Evolutionary conservation across 2,329 filamentous ascomycete genomes (phyloP).

Genomic region (Colletotrichum lindemuthianum): DNA sequence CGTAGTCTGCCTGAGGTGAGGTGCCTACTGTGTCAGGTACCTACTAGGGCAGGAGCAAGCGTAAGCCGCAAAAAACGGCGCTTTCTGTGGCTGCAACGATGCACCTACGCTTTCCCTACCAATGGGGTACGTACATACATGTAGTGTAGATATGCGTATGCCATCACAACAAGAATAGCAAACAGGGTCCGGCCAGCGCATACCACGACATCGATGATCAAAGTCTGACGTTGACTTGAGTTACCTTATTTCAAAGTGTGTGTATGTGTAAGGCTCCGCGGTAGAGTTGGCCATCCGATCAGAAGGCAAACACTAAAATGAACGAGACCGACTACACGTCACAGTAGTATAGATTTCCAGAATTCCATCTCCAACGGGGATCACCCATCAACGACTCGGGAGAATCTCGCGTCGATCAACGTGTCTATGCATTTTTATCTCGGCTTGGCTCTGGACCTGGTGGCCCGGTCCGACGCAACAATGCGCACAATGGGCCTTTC

Average conservation of each 20-base stretch:
- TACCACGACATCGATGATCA: too few relatives aligned
- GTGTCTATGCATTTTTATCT: slow-evolving; percentile 13
- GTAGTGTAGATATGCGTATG: background rate
- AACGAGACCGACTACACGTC: background rate
- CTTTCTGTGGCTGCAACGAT: slow-evolving; percentile 6
- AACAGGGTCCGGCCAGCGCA: slow-evolving; percentile 3
- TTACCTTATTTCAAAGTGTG: too few relatives aligned
- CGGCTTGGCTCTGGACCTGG: slow-evolving; percentile 16
- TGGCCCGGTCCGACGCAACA: background rate
- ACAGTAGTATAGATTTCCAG: slow-evolving; percentile 2
- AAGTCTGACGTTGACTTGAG: too few relatives aligned
- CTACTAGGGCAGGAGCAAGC: background rate
- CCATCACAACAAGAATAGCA: background rate
- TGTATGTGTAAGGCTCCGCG: slow-evolving; percentile 13
- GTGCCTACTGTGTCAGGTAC: too few relatives aligned
- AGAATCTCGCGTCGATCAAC: slow-evolving; percentile 32
- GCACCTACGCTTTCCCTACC: slow-evolving; percentile 4
- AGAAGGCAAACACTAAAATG: slow-evolving; percentile 1
- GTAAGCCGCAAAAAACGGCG: slow-evolving; percentile 23
- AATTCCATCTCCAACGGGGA: slow-evolving; percentile 30
- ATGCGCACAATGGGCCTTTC: slow-evolving; percentile 26
- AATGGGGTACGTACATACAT: background rate
- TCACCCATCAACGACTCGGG: slow-evolving; percentile 33
- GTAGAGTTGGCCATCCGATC: slow-evolving; percentile 5
- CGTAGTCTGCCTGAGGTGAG: background rate